Evolutionary conservation across 352 stramenopile species (phyloP).

Genomic region (Thalassiosira hispida): DNA sequence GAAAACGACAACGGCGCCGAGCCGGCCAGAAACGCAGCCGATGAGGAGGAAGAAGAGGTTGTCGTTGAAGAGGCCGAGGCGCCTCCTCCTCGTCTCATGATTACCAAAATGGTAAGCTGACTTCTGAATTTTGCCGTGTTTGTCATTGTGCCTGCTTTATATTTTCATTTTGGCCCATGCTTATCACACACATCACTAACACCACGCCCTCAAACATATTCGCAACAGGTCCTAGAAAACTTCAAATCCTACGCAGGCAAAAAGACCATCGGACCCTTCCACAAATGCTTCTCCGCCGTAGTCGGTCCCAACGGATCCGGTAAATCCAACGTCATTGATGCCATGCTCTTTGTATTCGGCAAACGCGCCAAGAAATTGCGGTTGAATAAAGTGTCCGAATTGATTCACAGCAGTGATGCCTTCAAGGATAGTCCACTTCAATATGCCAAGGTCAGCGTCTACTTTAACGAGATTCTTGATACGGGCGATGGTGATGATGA

Average conservation of each 20-base stretch:
- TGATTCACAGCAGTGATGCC: slow-evolving; percentile 96
- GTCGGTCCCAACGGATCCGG: slow-evolving; percentile 99
- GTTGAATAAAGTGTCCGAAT: slow-evolving; percentile 94
- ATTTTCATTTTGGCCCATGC: slow-evolving; percentile 1
- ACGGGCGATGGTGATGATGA: slow-evolving; percentile 89
- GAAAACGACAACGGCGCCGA: not conserved
- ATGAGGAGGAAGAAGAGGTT: slow-evolving; percentile 10
- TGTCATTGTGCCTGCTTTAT: slow-evolving; percentile 5
- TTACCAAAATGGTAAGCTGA: slow-evolving; percentile 90
- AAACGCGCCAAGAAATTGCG: slow-evolving; percentile 98
- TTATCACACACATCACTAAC: too few species aligned
- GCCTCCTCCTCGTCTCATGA: slow-evolving; percentile 33
- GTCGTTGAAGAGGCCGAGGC: slow-evolving; percentile 3
- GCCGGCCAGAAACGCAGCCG: not conserved
- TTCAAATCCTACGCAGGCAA: slow-evolving; percentile 99
- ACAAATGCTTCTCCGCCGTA: slow-evolving; percentile 98
- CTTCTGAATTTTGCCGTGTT: too few species aligned
- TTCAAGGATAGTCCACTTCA: slow-evolving; percentile 74
- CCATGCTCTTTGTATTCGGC: slow-evolving; percentile 99
- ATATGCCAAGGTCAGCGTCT: slow-evolving; percentile 95
- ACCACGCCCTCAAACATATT: not conserved
- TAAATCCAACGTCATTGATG: slow-evolving; percentile 99
- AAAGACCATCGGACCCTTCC: slow-evolving; percentile 96
- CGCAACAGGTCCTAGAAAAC: slow-evolving; percentile 91
- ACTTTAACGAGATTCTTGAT: slow-evolving; percentile 98